phyloP scores from a whole-genome alignment of 805 yeast species.

The Metahyphopichia silvanorum region DNA sequence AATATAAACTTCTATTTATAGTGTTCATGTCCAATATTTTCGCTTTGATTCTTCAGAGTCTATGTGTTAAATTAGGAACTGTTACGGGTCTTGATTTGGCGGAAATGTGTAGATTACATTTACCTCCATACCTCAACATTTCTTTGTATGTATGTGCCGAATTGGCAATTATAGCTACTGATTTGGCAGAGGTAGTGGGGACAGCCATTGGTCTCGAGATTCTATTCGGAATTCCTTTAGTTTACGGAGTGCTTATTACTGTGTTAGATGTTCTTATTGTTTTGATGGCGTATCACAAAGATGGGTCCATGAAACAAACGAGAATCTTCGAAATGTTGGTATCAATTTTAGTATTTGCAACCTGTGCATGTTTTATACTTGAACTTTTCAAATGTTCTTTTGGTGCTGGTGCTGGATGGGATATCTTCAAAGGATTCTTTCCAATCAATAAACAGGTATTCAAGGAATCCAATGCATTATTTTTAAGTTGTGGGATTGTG shows the following conservation, averaged over 20 bases:
- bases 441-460: constrained; percentile 45
- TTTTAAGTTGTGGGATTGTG: constrained; percentile 43
- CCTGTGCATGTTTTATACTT: constrained; percentile 71
- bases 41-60: constrained; percentile 78
- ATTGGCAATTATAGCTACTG: constrained; percentile 87
- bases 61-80: constrained; percentile 83
- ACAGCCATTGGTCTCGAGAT: constrained; percentile 85
- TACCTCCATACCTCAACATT: constrained; percentile 65
- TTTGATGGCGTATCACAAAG: constrained; percentile 70
- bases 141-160: constrained; percentile 72
- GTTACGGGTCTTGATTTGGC: constrained; percentile 89
- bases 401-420: constrained; percentile 48
- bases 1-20: constrained; percentile 69
- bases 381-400: constrained; percentile 58
- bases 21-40: constrained; percentile 75
- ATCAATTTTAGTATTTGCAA: constrained; percentile 62
- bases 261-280: constrained; percentile 79
- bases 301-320: constrained; percentile 71
- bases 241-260: constrained; percentile 74
- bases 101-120: constrained; percentile 70
- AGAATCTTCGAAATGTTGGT: constrained; percentile 79
- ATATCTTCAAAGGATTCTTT: constrained; percentile 62
- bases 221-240: constrained; percentile 67
- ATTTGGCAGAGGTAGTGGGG: constrained; percentile 91
- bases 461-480: constrained; percentile 34